phyloP scores from a whole-genome alignment of 306 rosid species.

The Ochetophila trinervis region DNA sequence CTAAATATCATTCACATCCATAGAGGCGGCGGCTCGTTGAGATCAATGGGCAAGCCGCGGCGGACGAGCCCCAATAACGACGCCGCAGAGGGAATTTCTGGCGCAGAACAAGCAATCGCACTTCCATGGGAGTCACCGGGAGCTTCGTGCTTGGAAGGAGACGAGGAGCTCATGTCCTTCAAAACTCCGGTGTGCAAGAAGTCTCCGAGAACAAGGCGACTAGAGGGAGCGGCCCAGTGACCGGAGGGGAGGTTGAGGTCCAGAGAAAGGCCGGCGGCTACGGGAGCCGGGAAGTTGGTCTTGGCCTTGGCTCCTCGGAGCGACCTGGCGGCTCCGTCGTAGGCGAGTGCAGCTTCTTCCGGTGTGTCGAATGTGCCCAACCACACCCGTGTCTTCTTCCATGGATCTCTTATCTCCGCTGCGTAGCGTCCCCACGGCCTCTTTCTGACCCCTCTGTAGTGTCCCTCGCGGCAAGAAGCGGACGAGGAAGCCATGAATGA shows the following conservation, averaged over 20 bases:
- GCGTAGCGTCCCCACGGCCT: conserved; percentile 99
- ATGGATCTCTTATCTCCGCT: conserved; percentile 91
- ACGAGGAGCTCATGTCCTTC: conserved; percentile 26
- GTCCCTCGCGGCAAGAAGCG: conserved; percentile 49
- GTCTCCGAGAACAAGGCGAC: conserved; percentile 51
- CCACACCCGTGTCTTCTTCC: conserved; percentile 99
- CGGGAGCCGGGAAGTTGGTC: conserved; percentile 68
- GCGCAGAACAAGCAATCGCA: background rate
- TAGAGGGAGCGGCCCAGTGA: conserved; percentile 43
- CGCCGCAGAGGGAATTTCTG: conserved; percentile 39
- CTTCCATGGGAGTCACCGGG: background rate
- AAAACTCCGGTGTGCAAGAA: conserved; percentile 56
- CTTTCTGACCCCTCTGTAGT: conserved; percentile 88
- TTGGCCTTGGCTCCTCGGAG: conserved; percentile 92
- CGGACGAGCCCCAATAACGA: conserved; percentile 63
- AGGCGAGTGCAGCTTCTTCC: conserved; percentile 88
- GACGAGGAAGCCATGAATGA: conserved; percentile 66
- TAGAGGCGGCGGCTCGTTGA: conserved; percentile 92
- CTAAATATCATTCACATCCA: conserved; percentile 49
- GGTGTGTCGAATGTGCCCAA: conserved; percentile 95
- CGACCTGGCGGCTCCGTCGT: conserved; percentile 94
- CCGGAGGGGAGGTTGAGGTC: conserved; percentile 63
- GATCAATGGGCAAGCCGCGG: conserved; percentile 79
- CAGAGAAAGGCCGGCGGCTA: conserved; percentile 36
- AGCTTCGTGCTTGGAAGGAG: background rate